Base-by-base conservation (phyloP, 768 basidiomycete species). In the Rhizopogon sp. region DNA sequence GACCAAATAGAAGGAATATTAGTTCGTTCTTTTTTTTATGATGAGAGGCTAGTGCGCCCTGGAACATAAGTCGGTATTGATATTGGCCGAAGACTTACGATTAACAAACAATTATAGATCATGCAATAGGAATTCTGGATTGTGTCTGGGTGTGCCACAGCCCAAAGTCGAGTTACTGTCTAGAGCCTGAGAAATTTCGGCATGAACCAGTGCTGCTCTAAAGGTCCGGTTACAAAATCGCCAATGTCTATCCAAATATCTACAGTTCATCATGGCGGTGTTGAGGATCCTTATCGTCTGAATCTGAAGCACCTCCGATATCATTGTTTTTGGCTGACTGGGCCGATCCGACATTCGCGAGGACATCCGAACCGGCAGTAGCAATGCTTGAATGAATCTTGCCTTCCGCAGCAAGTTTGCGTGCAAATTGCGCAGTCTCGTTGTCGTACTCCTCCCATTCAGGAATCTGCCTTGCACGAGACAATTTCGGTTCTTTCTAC, bases 401-500 rank as follows among this genome's bases (percentile, higher is more conserved):
- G 25, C 90, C 90, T 29, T 83, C 77, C 11, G 84, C 76, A 2
- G 88, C 85, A 43, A 96, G 76, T 51, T 82, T 77, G 25, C 82
- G 79, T 0, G 90, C 86, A 58, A 99, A 92, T 28, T 73, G 78
- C 2, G 95, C 87, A 50, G 98, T 94, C 70, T 99, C 94, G 5
- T 74, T 65, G 68, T 99, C 96, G 65, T 98, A 98, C 47, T 82
- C 82, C 58, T 96, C 93, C 97, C 97, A 99, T 66, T 98, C 97
- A 0, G 97, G 96, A 51, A 98, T 97, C 63, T 93, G 85, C 39
- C 95, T 83, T 3, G 97, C 97, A 22, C 97, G 84, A 3, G 86
- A 81, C 5, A 98, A 79, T 69, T 98, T 99, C 5, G 95, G 95
- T 66, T 98, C 97, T 85, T 98, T 97, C 90, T 97, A 74, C 66